Evolutionary conservation across 768 basidiomycete genomes (phyloP).

Genomic region (Pulveroboletus frians): DNA sequence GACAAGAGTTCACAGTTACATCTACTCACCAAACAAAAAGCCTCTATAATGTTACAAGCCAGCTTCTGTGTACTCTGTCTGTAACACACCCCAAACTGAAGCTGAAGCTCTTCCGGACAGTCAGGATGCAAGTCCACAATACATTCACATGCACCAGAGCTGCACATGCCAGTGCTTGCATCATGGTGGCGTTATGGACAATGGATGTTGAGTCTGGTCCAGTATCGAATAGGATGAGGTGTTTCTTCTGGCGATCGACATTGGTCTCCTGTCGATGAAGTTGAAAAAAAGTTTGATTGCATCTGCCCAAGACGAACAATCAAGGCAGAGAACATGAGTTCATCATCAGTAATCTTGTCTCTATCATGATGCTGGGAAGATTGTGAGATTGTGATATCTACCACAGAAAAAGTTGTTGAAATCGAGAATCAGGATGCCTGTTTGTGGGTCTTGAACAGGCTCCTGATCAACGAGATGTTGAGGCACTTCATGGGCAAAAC

Average conservation of each 20-base stretch:
- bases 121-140: constrained; percentile 73
- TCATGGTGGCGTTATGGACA: constrained; percentile 60
- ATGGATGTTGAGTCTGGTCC: constrained; percentile 76
- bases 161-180: constrained; percentile 49
- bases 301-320: constrained; percentile 44
- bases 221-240: constrained; percentile 74
- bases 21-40: no score
- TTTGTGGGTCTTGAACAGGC: constrained; percentile 38
- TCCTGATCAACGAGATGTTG: constrained; percentile 53
- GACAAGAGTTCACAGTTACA: no score
- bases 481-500: constrained; percentile 67
- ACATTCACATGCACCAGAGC: constrained; percentile 29
- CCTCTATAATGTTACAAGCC: no score
- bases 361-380: not conserved
- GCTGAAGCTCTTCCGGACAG: constrained; percentile 63
- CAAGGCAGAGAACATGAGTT: constrained; percentile 53
- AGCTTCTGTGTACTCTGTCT: no score
- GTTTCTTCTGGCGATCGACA: constrained; percentile 37
- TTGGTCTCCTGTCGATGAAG: constrained; percentile 48
- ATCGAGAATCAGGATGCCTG: constrained; percentile 61
- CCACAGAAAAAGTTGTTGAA: constrained; percentile 70
- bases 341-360: not conserved
- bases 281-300: not conserved
- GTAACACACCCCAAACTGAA: no score
- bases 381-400: constrained; percentile 25